These are phyloP conservation scores for Scenedesmus sp. DNA, from an alignment of 163 green algal species.

Conservation along the genomic window DNA sequence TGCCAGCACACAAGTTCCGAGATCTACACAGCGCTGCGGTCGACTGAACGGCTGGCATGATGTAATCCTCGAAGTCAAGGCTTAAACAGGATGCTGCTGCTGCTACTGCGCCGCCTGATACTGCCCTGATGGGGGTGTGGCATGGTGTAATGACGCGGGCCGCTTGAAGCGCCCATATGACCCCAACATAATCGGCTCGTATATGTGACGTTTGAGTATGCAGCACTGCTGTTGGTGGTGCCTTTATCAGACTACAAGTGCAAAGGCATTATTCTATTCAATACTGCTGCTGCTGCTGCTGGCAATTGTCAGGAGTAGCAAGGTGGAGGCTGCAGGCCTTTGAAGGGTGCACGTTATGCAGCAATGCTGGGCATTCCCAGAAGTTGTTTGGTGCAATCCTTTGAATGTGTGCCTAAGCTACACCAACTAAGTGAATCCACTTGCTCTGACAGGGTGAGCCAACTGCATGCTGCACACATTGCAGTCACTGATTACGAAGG, in stretches of 20 bases:
- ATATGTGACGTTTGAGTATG: neutral
- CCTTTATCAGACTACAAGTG: neutral
- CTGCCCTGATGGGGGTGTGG: neutral
- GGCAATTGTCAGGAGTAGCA: too few species aligned
- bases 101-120: constrained; percentile 23
- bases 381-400: too few species aligned
- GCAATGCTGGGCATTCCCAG: too few species aligned
- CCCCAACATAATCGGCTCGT: neutral
- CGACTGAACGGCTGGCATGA: constrained; percentile 6
- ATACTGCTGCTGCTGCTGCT: neutral
- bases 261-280: too few species aligned
- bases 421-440: too few species aligned
- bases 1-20: neutral
- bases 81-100: constrained; percentile 14
- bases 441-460: neutral
- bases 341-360: too few species aligned
- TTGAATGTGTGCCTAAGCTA: too few species aligned
- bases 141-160: neutral
- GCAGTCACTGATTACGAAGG: neutral
- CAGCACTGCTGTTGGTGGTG: neutral
- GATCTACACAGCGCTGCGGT: neutral
- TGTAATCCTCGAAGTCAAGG: constrained; percentile 4
- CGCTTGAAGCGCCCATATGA: neutral
- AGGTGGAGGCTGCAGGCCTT: too few species aligned
- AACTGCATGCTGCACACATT: neutral